Conservation (phyloP, 1,284 basidiomycete genomes). For the Trametes hirsuta region DNA sequence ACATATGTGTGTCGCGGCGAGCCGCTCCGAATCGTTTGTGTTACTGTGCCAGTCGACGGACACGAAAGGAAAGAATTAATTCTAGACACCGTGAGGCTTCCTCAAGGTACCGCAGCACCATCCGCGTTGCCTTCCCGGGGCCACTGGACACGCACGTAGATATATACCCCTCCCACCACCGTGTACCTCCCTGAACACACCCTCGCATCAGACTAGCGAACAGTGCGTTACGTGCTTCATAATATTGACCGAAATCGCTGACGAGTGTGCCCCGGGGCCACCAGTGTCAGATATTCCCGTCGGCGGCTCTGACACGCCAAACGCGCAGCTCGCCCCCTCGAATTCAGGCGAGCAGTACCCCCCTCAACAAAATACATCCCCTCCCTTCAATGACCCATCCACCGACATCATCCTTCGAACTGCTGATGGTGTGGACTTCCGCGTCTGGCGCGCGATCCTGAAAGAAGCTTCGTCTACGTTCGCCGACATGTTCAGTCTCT, state of each 20-base stretch:
- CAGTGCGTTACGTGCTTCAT: neutral
- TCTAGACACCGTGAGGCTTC: too few species aligned
- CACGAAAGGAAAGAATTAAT: too few species aligned
- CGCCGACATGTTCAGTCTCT: conserved; percentile 21
- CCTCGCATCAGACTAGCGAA: too few species aligned
- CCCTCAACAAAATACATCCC: neutral
- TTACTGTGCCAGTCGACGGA: neutral
- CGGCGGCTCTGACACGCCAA: too few species aligned
- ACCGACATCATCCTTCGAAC: conserved; percentile 25
- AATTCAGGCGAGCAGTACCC: neutral
- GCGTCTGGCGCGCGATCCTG: conserved; percentile 20
- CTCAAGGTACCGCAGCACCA: too few species aligned
- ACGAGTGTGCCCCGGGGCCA: neutral
- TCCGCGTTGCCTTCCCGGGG: too few species aligned
- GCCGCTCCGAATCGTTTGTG: neutral
- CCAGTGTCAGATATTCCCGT: too few species aligned
- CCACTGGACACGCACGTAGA: too few species aligned
- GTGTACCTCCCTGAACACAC: too few species aligned
- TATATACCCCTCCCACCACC: too few species aligned
- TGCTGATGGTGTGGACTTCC: conserved; percentile 20
- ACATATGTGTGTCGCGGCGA: too few species aligned
- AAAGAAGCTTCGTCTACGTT: conserved; percentile 22
- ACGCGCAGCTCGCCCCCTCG: too few species aligned
- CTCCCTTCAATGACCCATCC: conserved; percentile 20
- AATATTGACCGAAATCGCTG: neutral